phyloP scores from a whole-genome alignment of 148 eudicot genomes.

The Nepenthes gracilis region DNA sequence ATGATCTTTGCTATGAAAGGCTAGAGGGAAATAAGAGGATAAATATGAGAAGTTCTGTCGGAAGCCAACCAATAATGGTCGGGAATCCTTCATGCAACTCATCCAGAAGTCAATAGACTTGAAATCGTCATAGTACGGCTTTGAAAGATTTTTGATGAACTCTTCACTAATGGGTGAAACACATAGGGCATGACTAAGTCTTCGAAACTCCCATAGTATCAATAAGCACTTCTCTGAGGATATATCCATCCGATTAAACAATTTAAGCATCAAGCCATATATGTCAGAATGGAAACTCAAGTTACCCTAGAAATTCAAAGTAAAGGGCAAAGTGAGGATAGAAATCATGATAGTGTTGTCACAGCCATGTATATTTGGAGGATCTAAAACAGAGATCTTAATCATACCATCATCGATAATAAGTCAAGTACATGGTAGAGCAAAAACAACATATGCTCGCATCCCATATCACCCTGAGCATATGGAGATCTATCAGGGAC shows the following conservation, averaged over 20 bases:
- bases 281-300: slow-evolving; percentile 40
- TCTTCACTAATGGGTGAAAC: slow-evolving; percentile 53
- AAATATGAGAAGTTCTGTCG: slow-evolving; percentile 43
- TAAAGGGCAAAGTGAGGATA: not conserved
- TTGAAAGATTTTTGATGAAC: slow-evolving; percentile 31
- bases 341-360: too few relatives aligned
- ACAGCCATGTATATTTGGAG: slow-evolving; percentile 1
- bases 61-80: slow-evolving; percentile 42
- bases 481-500: slow-evolving; percentile 15
- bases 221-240: slow-evolving; percentile 38
- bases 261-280: slow-evolving; percentile 44
- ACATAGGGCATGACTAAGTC: slow-evolving; percentile 85
- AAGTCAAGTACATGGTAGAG: slow-evolving; percentile 66
- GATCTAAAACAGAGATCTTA: not conserved
- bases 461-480: slow-evolving; percentile 24
- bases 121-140: slow-evolving; percentile 33
- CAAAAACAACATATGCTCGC: slow-evolving; percentile 35
- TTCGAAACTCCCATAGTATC: slow-evolving; percentile 64
- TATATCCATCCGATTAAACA: slow-evolving; percentile 36
- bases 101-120: slow-evolving; percentile 54
- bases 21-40: slow-evolving; percentile 22
- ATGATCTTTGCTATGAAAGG: slow-evolving; percentile 13
- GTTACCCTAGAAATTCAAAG: slow-evolving; percentile 36
- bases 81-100: slow-evolving; percentile 38
- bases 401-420: slow-evolving; percentile 64